Evolutionary conservation across 139 green algal genomes (phyloP).

Genomic region (Volvox africanus): DNA sequence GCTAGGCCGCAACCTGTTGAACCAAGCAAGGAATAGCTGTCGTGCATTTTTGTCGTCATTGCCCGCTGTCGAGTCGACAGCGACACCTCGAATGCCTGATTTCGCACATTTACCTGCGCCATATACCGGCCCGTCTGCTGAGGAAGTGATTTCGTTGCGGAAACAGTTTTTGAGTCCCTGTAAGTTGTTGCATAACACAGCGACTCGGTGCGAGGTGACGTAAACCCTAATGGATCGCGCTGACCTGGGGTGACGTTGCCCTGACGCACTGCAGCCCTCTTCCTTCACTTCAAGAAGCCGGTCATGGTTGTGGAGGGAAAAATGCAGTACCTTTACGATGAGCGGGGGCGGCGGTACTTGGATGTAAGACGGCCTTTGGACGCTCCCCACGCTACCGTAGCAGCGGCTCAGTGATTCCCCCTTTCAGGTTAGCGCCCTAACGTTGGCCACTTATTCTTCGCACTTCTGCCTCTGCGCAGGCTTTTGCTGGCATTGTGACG

Average conservation of each 20-base stretch:
- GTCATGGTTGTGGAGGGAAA: slow-evolving; percentile 96
- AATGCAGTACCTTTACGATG: slow-evolving; percentile 98
- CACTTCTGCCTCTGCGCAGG: slow-evolving; percentile 61
- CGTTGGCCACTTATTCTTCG: too few species aligned
- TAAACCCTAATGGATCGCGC: slow-evolving; percentile 11
- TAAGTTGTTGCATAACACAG: slow-evolving; percentile 37
- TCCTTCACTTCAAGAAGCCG: slow-evolving; percentile 89
- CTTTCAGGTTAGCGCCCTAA: too few species aligned
- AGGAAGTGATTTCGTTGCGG: slow-evolving; percentile 85
- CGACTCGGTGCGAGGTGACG: background rate
- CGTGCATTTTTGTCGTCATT: background rate
- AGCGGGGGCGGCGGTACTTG: slow-evolving; percentile 91
- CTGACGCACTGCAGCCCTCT: slow-evolving; percentile 70
- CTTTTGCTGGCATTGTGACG: slow-evolving; percentile 98
- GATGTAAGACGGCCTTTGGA: slow-evolving; percentile 75
- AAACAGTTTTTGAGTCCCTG: slow-evolving; percentile 89
- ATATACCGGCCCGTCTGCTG: slow-evolving; percentile 86
- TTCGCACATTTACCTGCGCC: slow-evolving; percentile 75
- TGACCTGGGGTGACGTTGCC: background rate
- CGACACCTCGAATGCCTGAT: slow-evolving; percentile 33
- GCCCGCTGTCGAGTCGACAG: background rate
- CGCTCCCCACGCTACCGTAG: too few species aligned
- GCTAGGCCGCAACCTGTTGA: background rate
- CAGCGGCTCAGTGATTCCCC: too few species aligned
- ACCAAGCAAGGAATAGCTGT: background rate